Percentiles rank a stretch among this genome's conserved stretches.
Conservation (phyloP, 495 filamentous ascomycete species). For the Penicillium goetzii region DNA sequence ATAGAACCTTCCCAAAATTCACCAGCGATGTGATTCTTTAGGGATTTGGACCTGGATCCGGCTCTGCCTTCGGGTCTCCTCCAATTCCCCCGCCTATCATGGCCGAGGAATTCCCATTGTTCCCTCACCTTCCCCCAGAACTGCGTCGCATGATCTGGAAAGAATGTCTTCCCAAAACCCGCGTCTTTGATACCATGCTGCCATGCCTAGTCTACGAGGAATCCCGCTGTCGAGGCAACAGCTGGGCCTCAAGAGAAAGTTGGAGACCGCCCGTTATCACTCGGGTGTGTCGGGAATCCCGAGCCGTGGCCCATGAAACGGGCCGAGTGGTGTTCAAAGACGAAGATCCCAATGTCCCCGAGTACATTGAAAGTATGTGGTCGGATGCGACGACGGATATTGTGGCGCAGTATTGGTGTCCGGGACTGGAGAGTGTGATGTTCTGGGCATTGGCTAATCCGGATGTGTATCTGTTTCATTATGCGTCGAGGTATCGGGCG, state of each 20-base stretch:
- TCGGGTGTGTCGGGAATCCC: conserved; percentile 1
- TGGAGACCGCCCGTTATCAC: conserved; percentile 3
- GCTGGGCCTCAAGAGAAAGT: background rate
- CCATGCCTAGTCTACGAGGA: background rate
- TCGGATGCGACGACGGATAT: conserved; percentile 6
- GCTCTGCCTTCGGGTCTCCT: background rate
- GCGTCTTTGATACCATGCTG: conserved; percentile 5
- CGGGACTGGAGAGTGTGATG: background rate
- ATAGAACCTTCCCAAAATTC: background rate
- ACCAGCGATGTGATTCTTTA: background rate
- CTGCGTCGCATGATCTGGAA: conserved; percentile 8
- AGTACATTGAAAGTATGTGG: conserved; percentile 8
- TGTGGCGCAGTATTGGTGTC: conserved; percentile 5
- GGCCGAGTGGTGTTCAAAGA: conserved; percentile 1
- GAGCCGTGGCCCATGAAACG: conserved; percentile 4
- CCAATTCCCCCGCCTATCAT: background rate
- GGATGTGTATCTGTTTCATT: conserved; percentile 4
- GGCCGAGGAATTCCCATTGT: background rate
- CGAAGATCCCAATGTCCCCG: background rate
- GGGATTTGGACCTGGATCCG: background rate
- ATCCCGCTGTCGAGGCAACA: background rate
- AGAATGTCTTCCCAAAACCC: conserved; percentile 4
- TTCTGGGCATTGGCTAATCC: background rate
- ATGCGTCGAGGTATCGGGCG: background rate
- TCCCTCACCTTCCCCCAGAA: background rate